Conservation (phyloP, 2,329 filamentous ascomycete genomes). For the Aspergillus terreus region DNA sequence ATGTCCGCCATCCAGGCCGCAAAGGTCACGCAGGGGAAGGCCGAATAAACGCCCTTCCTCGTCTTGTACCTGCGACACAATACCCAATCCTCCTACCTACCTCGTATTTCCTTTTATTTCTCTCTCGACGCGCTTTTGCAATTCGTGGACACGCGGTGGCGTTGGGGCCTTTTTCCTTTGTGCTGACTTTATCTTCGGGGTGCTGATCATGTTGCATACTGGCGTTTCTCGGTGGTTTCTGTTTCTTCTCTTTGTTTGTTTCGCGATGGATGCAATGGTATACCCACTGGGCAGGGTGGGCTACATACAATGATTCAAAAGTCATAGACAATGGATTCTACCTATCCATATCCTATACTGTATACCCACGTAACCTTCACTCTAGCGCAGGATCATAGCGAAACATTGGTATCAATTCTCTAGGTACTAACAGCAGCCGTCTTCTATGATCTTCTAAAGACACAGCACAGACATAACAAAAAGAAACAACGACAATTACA, state of each 20-base stretch:
- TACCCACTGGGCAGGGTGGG: too few relatives aligned
- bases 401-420: slow-evolving; percentile 21
- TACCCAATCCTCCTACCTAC: too few relatives aligned
- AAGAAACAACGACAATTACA: slow-evolving; percentile 7
- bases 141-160: too few relatives aligned
- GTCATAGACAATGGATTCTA: neutral
- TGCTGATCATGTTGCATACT: too few relatives aligned
- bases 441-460: slow-evolving; percentile 22
- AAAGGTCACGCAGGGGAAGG: slow-evolving; percentile 59
- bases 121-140: too few relatives aligned
- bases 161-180: too few relatives aligned
- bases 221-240: too few relatives aligned
- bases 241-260: too few relatives aligned
- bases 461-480: slow-evolving; percentile 2
- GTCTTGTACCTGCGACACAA: neutral
- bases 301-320: neutral
- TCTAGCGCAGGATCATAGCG: neutral
- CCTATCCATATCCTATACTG: too few relatives aligned
- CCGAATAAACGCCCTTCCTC: slow-evolving; percentile 34
- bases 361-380: neutral
- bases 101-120: too few relatives aligned
- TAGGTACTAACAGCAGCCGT: slow-evolving; percentile 12
- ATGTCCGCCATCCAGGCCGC: slow-evolving; percentile 95
- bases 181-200: too few relatives aligned
- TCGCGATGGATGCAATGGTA: too few relatives aligned